Conservation (phyloP, 441 rosid genomes). For the Aquilaria agallochum region DNA sequence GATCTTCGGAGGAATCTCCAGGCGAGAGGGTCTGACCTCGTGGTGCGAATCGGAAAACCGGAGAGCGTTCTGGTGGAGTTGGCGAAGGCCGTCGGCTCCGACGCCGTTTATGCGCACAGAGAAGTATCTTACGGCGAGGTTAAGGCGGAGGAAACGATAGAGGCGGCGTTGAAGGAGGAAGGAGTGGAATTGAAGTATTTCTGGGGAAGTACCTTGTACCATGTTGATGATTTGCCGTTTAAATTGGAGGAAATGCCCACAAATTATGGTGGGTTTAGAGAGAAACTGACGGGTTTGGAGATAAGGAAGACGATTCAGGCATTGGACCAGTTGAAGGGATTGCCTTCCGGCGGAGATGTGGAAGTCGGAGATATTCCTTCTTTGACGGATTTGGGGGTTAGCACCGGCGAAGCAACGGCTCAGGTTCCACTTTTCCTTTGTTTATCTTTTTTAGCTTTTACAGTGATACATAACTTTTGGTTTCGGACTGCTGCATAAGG, state of each 20-base stretch:
- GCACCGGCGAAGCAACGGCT: conserved; percentile 35
- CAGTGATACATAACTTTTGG: background rate
- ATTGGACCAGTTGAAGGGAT: conserved; percentile 76
- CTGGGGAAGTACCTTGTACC: conserved; percentile 96
- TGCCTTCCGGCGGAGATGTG: conserved; percentile 84
- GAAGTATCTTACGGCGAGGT: conserved; percentile 91
- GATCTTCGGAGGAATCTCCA: conserved; percentile 83
- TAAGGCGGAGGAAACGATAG: conserved; percentile 79
- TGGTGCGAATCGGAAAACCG: conserved; percentile 81
- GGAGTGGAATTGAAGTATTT: conserved; percentile 80
- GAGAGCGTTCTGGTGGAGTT: conserved; percentile 73
- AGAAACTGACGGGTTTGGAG: conserved; percentile 65
- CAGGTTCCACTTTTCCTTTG: conserved; percentile 43
- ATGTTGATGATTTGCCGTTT: conserved; percentile 90
- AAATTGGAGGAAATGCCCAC: conserved; percentile 81
- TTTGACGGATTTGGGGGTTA: conserved; percentile 76
- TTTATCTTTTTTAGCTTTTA: background rate
- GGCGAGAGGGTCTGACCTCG: conserved; percentile 86
- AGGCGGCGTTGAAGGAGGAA: conserved; percentile 80
- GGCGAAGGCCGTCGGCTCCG: conserved; percentile 85
- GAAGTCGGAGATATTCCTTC: conserved; percentile 93
- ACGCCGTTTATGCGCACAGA: conserved; percentile 78
- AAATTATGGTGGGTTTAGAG: conserved; percentile 70
- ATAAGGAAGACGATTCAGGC: conserved; percentile 78
- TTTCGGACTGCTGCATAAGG: no score